Conservation (phyloP, 192 early-diverging fungal species). For the Borealophlyctis nickersoniae region DNA sequence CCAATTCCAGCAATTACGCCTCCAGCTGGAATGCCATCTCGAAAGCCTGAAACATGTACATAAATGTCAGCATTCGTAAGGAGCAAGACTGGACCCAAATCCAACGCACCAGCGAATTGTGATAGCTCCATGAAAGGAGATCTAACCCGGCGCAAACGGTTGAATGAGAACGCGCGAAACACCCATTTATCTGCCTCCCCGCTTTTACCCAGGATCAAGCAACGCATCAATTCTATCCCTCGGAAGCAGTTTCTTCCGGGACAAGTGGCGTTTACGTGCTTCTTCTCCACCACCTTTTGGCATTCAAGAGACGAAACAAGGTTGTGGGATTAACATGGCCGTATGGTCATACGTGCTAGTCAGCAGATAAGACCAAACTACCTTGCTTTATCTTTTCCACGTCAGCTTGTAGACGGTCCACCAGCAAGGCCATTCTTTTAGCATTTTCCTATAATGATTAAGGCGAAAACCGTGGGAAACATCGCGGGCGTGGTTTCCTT, state of each 20-base stretch:
- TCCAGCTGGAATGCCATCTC: slow-evolving; percentile 79
- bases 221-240: slow-evolving; percentile 83
- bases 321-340: not conserved
- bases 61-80: too few relatives aligned
- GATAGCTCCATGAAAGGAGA: slow-evolving; percentile 94
- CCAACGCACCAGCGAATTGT: slow-evolving; percentile 74
- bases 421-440: slow-evolving; percentile 61
- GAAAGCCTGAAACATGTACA: too few relatives aligned
- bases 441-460: slow-evolving; percentile 65
- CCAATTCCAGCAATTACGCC: slow-evolving; percentile 97
- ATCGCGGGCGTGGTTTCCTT: not conserved
- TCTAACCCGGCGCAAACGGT: slow-evolving; percentile 32
- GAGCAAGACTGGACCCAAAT: too few relatives aligned
- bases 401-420: slow-evolving; percentile 60
- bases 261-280: slow-evolving; percentile 79
- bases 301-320: slow-evolving; percentile 2
- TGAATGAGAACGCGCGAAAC: slow-evolving; percentile 6
- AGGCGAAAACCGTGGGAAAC: not conserved
- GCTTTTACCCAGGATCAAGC: slow-evolving; percentile 67
- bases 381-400: slow-evolving; percentile 74
- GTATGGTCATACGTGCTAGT: slow-evolving; percentile 1
- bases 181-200: not conserved
- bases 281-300: slow-evolving; percentile 75
- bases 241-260: slow-evolving; percentile 84
- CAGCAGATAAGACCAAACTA: slow-evolving; percentile 30